These are phyloP conservation scores for Wickerhamiella kurtzmanii DNA, from an alignment of 805 yeast genomes.

Conservation along the genomic window DNA sequence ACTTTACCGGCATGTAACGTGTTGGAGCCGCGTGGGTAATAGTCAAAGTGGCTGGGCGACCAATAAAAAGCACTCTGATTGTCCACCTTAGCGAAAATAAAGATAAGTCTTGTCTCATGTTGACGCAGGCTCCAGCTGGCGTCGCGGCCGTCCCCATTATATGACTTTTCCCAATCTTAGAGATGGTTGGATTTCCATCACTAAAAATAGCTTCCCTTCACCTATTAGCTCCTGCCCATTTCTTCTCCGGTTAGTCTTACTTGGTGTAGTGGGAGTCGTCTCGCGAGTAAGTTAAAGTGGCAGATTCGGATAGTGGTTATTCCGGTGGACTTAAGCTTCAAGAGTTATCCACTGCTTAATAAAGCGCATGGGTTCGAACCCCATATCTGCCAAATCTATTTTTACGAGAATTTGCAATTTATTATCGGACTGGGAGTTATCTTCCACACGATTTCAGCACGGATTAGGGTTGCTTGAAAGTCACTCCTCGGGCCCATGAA, in stretches of 20 bases:
- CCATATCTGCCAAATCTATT: slow-evolving; percentile 8
- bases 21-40: no score
- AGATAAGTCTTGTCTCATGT: no score
- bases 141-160: no score
- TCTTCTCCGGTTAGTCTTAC: background rate
- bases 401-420: background rate
- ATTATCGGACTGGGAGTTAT: slow-evolving; percentile 26
- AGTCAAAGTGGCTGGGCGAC: no score
- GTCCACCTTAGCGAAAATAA: no score
- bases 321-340: slow-evolving; percentile 11
- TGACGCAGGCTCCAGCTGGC: no score
- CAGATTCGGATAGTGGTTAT: slow-evolving; percentile 12
- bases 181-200: background rate
- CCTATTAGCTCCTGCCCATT: background rate
- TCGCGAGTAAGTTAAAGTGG: slow-evolving; percentile 1
- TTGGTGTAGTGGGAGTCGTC: background rate
- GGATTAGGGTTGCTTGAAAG: no score
- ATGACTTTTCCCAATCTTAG: no score
- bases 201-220: background rate
- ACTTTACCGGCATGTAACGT: no score
- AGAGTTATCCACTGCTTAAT: slow-evolving; percentile 9
- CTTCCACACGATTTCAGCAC: slow-evolving; percentile 50
- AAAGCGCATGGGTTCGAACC: slow-evolving; percentile 14
- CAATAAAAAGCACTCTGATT: no score
- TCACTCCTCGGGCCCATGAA: no score